Conservation (phyloP, 106 monocot genomes). For the Acorus calamus region DNA sequence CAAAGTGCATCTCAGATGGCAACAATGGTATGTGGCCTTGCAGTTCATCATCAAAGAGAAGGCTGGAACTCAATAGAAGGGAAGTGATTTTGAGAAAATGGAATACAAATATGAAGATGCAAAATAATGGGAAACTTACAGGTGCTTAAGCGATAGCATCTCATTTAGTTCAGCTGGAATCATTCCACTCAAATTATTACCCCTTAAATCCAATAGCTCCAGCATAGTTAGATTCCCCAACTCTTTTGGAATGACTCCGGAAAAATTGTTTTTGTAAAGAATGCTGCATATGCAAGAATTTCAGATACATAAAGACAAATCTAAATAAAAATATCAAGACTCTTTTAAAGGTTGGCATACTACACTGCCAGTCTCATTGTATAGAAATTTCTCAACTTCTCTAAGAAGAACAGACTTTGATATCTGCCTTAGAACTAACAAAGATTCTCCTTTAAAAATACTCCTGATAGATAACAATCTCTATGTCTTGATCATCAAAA, state of each 20-base stretch:
- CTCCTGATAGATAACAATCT: too few relatives aligned
- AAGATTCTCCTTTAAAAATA: too few relatives aligned
- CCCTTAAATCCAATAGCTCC: conserved; percentile 66
- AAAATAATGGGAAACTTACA: conserved; percentile 38
- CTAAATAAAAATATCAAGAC: too few relatives aligned
- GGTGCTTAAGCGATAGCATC: conserved; percentile 48
- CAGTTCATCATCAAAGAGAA: conserved; percentile 40
- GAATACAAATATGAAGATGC: background rate
- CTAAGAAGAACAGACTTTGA: too few relatives aligned
- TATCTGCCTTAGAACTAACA: too few relatives aligned
- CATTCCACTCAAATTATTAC: conserved; percentile 41
- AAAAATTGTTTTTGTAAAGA: conserved; percentile 36
- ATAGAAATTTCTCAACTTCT: too few relatives aligned
- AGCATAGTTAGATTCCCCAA: conserved; percentile 43
- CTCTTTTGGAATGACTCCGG: conserved; percentile 66
- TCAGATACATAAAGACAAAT: too few relatives aligned
- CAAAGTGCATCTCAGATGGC: conserved; percentile 10
- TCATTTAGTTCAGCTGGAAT: conserved; percentile 56
- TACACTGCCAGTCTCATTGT: too few relatives aligned
- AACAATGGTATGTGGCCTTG: conserved; percentile 12
- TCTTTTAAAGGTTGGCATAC: too few relatives aligned
- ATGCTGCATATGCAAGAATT: conserved; percentile 18
- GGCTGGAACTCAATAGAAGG: conserved; percentile 17
- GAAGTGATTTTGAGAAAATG: background rate
- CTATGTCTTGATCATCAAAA: too few relatives aligned